phyloP scores from a whole-genome alignment of 257 asterid species.

The Haberlea rhodopensis region DNA sequence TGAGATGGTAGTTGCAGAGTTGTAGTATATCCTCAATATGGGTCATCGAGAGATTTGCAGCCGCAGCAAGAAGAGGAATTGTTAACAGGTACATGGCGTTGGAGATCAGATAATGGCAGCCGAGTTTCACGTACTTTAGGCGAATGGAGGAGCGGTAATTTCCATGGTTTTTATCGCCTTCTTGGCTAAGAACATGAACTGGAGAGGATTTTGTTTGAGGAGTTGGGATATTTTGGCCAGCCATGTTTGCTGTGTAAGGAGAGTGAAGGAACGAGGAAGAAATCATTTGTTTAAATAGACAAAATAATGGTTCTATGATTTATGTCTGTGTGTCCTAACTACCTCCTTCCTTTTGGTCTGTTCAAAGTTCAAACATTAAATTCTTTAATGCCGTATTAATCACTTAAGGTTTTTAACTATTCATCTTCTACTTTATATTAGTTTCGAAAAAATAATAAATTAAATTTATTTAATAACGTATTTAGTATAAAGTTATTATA shows the following conservation, averaged over 20 bases:
- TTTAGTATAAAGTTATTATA: too few species aligned
- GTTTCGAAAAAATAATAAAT: too few species aligned
- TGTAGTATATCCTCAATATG: slow-evolving; percentile 23
- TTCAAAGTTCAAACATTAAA: too few species aligned
- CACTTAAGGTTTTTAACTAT: too few species aligned
- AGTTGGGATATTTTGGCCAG: too few species aligned
- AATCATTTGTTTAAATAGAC: neutral
- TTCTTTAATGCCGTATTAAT: too few species aligned
- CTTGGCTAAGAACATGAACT: neutral
- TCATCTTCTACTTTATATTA: too few species aligned
- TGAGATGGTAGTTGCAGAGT: slow-evolving; percentile 30
- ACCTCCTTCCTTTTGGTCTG: too few species aligned
- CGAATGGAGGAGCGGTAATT: slow-evolving; percentile 31
- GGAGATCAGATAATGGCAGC: slow-evolving; percentile 35
- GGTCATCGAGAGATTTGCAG: slow-evolving; percentile 29
- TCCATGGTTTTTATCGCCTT: neutral
- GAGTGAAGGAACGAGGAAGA: neutral
- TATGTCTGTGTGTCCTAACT: too few species aligned
- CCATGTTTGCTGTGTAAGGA: neutral
- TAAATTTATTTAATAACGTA: too few species aligned
- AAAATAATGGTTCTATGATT: too few species aligned
- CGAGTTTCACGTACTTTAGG: slow-evolving; percentile 42
- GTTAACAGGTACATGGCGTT: slow-evolving; percentile 36
- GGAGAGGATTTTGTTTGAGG: neutral
- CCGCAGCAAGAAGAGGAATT: slow-evolving; percentile 27